phyloP scores from a whole-genome alignment of 2,329 filamentous ascomycete species.

The Sclerotinia glacialis region DNA sequence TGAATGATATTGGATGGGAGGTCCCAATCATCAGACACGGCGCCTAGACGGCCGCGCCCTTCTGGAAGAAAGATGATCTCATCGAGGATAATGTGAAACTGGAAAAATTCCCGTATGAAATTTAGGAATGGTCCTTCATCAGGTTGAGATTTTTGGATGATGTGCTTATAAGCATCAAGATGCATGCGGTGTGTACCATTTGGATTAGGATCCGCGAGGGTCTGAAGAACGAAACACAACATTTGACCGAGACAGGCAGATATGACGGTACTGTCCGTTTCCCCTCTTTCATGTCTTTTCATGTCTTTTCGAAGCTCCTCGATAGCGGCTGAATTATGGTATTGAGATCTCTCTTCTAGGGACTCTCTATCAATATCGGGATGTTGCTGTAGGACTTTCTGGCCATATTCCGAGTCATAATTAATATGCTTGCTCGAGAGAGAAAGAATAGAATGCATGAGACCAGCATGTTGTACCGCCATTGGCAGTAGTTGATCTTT shows the following conservation, averaged over 20 bases:
- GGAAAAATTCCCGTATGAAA: conserved; percentile 73
- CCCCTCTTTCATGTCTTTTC: conserved; percentile 42
- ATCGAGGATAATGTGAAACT: conserved; percentile 73
- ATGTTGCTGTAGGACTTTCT: conserved; percentile 51
- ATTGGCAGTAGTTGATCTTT: conserved; percentile 80
- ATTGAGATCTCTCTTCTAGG: conserved; percentile 51
- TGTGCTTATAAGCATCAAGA: conserved; percentile 69
- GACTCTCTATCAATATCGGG: conserved; percentile 47
- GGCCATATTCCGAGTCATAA: conserved; percentile 55
- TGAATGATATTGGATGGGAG: conserved; percentile 32
- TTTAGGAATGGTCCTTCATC: conserved; percentile 68
- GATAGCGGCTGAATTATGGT: conserved; percentile 56
- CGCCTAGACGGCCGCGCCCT: conserved; percentile 37
- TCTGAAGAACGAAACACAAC: conserved; percentile 58
- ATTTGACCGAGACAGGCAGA: conserved; percentile 61
- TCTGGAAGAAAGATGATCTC: conserved; percentile 52
- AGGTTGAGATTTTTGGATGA: conserved; percentile 63
- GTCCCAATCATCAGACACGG: conserved; percentile 32
- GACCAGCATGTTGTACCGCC: conserved; percentile 71
- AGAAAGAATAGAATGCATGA: conserved; percentile 89
- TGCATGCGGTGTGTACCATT: conserved; percentile 75
- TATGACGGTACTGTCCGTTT: conserved; percentile 45
- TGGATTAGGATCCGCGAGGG: conserved; percentile 54
- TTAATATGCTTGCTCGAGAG: conserved; percentile 76
- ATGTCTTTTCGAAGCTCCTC: conserved; percentile 50